Conservation (phyloP, 768 basidiomycete species). For the Rhodotorula toruloides region DNA sequence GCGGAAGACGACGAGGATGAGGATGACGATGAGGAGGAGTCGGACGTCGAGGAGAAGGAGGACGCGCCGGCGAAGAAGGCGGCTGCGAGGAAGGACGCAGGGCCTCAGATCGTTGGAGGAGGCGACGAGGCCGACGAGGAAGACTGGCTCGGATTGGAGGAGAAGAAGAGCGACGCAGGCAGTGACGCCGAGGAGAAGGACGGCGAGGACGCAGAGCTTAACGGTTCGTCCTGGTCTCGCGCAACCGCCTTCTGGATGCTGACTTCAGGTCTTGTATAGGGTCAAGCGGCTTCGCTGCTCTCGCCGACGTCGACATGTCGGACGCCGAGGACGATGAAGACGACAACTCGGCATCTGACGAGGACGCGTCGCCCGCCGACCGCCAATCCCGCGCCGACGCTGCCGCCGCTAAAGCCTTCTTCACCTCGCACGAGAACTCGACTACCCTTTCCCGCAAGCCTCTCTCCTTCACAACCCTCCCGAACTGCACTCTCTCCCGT, state of each 20-base stretch:
- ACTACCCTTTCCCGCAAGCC: slow-evolving; percentile 44
- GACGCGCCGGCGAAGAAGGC: slow-evolving; percentile 28
- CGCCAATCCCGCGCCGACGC: slow-evolving; percentile 32
- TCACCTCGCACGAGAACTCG: slow-evolving; percentile 38
- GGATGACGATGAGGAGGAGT: slow-evolving; percentile 21
- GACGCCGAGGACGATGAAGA: slow-evolving; percentile 44
- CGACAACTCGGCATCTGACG: slow-evolving; percentile 46
- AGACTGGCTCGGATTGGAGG: slow-evolving; percentile 28
- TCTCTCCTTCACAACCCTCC: slow-evolving; percentile 52
- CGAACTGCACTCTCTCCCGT: slow-evolving; percentile 75
- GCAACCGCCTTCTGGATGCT: slow-evolving; percentile 33
- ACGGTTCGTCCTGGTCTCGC: slow-evolving; percentile 46
- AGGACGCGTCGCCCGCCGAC: slow-evolving; percentile 23
- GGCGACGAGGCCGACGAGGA: slow-evolving; percentile 31
- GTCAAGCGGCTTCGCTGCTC: slow-evolving; percentile 46
- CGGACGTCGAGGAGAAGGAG: slow-evolving; percentile 24
- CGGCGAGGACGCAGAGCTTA: slow-evolving; percentile 26
- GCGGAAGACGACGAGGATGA: slow-evolving; percentile 42
- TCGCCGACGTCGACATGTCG: slow-evolving; percentile 49
- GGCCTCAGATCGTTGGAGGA: background rate
- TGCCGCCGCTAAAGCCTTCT: slow-evolving; percentile 35
- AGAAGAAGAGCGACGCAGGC: too few species aligned
- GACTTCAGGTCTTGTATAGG: background rate
- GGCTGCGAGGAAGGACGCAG: background rate
- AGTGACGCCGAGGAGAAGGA: slow-evolving; percentile 31